Evolutionary conservation across 2,329 filamentous ascomycete species (phyloP), one percentile per base, ranked within the genome.

Genomic region (Herpotrichia juniperi): DNA sequence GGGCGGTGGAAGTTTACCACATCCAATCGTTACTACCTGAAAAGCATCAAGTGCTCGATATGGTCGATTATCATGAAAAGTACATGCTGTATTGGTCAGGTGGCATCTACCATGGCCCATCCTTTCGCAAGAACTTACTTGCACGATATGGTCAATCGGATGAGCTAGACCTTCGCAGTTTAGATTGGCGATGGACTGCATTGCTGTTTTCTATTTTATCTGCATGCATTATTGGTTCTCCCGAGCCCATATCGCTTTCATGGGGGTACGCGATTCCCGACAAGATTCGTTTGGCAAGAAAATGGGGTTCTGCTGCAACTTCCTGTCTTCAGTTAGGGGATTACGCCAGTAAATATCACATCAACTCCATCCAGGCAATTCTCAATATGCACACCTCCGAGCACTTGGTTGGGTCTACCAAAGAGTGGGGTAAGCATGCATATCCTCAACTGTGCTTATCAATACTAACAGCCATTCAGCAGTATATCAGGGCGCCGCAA

Each of bases 401-500:
- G 8, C 80, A 83, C 61, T 64, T 79, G 14, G 69, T 81, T 1
- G 80, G 79, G 1, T 76, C 75, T 21, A 78, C 78, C 6, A 80
- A 79, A 54, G 76, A 76, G 35, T 79, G 79, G 52, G n/a, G n/a
- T n/a, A n/a, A n/a, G n/a, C n/a, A n/a, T n/a, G n/a, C n/a, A n/a
- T n/a, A n/a, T n/a, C n/a, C n/a, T n/a, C n/a, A n/a, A n/a, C n/a
- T n/a, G n/a, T n/a, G n/a, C n/a, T n/a, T n/a, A n/a, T n/a, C n/a
- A n/a, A n/a, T n/a, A n/a, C n/a, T n/a, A n/a, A n/a, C n/a, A n/a
- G n/a, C n/a, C n/a, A n/a, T n/a, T n/a, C n/a, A n/a, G 75, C 73
- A 3, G 76, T 79, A 1, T 69, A 78, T 17, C 69, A 81, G 8
- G 76, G 75, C 2, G 73, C 77, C 1, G 79, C 76, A 2, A 65